Percentiles rank a stretch among this genome's conserved stretches.
Conservation (phyloP, 441 rosid genomes). For the Metrosideros polymorpha region DNA sequence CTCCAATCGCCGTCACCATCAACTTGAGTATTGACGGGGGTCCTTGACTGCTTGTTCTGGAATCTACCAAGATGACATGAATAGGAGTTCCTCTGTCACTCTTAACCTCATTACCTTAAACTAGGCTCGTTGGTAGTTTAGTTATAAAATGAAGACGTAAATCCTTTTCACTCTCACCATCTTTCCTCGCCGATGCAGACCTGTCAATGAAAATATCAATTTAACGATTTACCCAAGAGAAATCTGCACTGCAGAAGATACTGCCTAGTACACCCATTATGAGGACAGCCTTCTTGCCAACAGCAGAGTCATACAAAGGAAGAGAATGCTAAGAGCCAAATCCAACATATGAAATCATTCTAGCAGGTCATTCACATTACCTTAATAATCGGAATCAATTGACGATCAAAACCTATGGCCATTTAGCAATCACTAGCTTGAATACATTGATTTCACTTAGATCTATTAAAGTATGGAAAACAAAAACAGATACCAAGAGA, state of each 20-base stretch:
- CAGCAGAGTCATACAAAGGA: not conserved
- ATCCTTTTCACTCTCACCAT: not conserved
- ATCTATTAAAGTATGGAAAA: not conserved
- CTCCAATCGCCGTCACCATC: not conserved
- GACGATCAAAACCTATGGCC: fast-evolving
- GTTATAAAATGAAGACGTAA: not conserved
- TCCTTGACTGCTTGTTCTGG: not conserved
- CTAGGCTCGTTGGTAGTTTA: not conserved
- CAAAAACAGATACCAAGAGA: not conserved
- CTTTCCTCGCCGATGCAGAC: not conserved
- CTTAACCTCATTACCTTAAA: not conserved
- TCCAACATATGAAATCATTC: not conserved
- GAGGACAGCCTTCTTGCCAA: fast-evolving
- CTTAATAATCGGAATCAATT: not conserved
- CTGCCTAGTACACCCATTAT: not conserved
- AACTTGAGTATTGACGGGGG: not conserved
- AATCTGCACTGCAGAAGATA: not conserved
- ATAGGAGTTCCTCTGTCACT: not conserved
- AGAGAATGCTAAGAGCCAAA: fast-evolving
- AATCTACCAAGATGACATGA: not conserved
- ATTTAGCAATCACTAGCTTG: fast-evolving
- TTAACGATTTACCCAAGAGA: not conserved
- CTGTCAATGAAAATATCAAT: not conserved
- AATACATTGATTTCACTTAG: not conserved
- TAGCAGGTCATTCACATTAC: not conserved